Evolutionary conservation across 2,329 filamentous ascomycete species (phyloP).

Genomic region (Sphaerostilbella broomeana): DNA sequence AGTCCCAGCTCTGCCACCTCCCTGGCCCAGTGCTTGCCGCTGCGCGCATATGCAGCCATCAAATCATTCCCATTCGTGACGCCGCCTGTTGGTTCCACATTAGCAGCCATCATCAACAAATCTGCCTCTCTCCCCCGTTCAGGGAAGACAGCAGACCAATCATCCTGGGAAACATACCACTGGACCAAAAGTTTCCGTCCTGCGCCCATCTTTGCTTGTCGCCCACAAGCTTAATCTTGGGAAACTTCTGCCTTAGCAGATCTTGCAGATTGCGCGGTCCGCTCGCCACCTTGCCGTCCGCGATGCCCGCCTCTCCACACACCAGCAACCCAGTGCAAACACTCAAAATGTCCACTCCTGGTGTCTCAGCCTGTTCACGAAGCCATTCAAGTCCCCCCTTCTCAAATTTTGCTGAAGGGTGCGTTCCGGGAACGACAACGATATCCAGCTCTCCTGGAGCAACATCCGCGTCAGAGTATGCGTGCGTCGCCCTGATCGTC

Average conservation of each 20-base stretch:
- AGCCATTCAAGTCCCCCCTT: slow-evolving; percentile 37
- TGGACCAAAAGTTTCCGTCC: slow-evolving; percentile 50
- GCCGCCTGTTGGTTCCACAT: slow-evolving; percentile 32
- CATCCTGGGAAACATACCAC: slow-evolving; percentile 44
- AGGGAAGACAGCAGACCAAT: neutral
- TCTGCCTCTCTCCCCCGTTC: too few relatives aligned
- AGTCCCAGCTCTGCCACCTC: slow-evolving; percentile 39
- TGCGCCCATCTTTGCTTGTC: slow-evolving; percentile 42
- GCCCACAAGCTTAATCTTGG: slow-evolving; percentile 36
- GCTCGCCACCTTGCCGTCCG: slow-evolving; percentile 39
- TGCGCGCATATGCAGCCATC: slow-evolving; percentile 44
- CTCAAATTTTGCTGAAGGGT: slow-evolving; percentile 31
- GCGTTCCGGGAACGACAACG: slow-evolving; percentile 44
- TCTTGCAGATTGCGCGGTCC: slow-evolving; percentile 41
- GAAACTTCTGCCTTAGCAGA: slow-evolving; percentile 32
- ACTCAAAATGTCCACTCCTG: slow-evolving; percentile 41
- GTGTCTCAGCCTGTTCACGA: slow-evolving; percentile 30
- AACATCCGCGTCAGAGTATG: slow-evolving; percentile 38
- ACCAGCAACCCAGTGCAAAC: slow-evolving; percentile 46
- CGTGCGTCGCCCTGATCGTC: slow-evolving; percentile 35
- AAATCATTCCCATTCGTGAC: slow-evolving; percentile 52
- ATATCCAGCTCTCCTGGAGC: slow-evolving; percentile 46
- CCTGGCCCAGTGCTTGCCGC: slow-evolving; percentile 35
- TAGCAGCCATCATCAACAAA: slow-evolving; percentile 3
- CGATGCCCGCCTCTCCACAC: slow-evolving; percentile 42